Evolutionary conservation across 1,139 yeast genomes (phyloP), one percentile per base, ranked within the genome.

Genomic region (Protomyces macrosporus): DNA sequence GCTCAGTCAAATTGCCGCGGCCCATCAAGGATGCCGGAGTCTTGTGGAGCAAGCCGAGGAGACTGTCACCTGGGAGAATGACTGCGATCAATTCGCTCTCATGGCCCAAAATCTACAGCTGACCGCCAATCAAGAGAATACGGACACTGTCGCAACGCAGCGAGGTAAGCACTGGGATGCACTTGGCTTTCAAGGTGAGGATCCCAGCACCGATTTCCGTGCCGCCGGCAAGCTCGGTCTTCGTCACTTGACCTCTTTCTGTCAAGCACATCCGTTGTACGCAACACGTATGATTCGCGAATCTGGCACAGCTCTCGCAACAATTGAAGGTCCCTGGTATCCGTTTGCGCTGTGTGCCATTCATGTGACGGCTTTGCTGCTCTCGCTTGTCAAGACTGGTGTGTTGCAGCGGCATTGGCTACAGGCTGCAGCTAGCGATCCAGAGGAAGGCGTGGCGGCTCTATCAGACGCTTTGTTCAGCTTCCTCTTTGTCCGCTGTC

Each of bases 321-420:
- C 53, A 4, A 35, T 12, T 10, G 62, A 58, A 14, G 30, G 45
- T n/a, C 62, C 62, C 6, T 58, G 62, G 62, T 58, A 58, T 33
- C 62, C 62, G 6, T 58, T 58, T 14, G 62, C 62, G 4, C 32
- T 58, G 36, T 58, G 62, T 36, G 53, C 56, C 12, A 58, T 58
- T n/a, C 62, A 58, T 40, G 39, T 52, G 37, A 58, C 62, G 10
- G 34, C 32, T 9, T 34, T 52, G 34, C 45, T 52, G 10, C 35
- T 45, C 6, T 23, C 42, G 5, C 6, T 52, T 0, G 36, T 58
- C 45, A 42, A 58, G 23, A 6, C 14, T 7, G 62, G 62, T 23
- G 10, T 16, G 6, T 50, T 58, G 16, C 50, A 58, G 30, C 53
- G 53, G 14, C 54, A 58, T 34, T 45, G 53, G 42, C 40, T 58